Evolutionary conservation across 768 basidiomycete species (phyloP).

Genomic region (Kwoniella heveanensis): DNA sequence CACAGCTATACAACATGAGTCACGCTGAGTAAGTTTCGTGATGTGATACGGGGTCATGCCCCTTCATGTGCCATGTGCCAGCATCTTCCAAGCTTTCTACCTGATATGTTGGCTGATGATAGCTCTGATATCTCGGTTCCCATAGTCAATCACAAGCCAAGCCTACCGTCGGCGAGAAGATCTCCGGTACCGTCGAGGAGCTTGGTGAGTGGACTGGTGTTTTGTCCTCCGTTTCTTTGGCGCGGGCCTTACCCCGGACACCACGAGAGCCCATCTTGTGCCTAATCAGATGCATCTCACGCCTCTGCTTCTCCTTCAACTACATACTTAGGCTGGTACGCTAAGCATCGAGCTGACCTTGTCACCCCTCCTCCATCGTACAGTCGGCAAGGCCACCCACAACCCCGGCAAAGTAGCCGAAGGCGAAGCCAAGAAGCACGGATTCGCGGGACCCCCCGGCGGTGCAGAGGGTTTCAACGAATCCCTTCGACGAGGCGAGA

Average conservation of each 20-base stretch:
- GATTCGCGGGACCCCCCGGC: conserved; percentile 19
- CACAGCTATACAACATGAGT: neutral
- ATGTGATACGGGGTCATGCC: neutral
- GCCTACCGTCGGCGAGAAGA: conserved; percentile 20
- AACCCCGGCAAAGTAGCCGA: conserved; percentile 47
- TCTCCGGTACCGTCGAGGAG: conserved; percentile 12
- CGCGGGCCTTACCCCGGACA: neutral
- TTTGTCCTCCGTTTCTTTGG: too few species aligned
- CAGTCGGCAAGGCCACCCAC: conserved; percentile 42
- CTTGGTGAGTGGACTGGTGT: conserved; percentile 4
- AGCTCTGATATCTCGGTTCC: neutral
- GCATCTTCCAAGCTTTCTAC: neutral
- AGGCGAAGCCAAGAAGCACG: conserved; percentile 39
- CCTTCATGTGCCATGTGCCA: neutral
- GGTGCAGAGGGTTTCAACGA: conserved; percentile 18
- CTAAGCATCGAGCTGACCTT: neutral
- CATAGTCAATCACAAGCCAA: conserved; percentile 4
- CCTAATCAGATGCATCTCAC: neutral
- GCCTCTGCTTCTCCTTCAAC: too few species aligned
- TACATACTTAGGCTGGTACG: neutral
- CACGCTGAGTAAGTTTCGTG: neutral
- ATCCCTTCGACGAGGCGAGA: conserved; percentile 5
- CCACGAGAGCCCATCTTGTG: neutral
- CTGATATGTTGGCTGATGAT: neutral
- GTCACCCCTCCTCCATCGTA: neutral